Base-by-base conservation (phyloP, 2,329 filamentous ascomycete genomes). In the Chlorencoelia australis region DNA sequence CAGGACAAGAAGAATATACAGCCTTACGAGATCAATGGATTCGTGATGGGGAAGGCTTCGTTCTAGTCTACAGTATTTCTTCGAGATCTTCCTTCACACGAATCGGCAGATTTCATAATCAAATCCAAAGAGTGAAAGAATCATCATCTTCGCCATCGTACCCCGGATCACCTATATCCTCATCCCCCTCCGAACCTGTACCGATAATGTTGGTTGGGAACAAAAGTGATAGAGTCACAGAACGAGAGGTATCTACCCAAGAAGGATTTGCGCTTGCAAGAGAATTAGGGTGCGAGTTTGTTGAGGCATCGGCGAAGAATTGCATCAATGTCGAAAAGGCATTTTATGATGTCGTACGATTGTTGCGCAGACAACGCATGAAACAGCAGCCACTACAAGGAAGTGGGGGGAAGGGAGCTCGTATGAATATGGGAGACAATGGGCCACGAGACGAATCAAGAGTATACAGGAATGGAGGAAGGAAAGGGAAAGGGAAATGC, bases 181-280 rank as follows among this genome's bases (percentile, higher is more conserved):
- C 57, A 52, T 61, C 48, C 15, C 66, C 56, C 62, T 61, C 58
- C 6, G 64, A 73, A 17, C 75, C 74, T 45, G 86, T 91, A 11
- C 91, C 91, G 30, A 85, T 98, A 54, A 96, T 98, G 91, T 73
- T 98, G 19, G 91, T 98, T 22, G 91, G 91, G 49, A 96, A 98
- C 70, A 98, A 98, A 68, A 94, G 86, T 64, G 91, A 98, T 63
- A 75, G 91, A 53, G 86, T 94, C 30, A 94, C 89, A 18, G 91
- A 96, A 64, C 78, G 91, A 48, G 89, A 95, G 56, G 91, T 96
- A 3, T 95, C 88, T 2, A 94, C 88, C 33, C 91, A 96, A 61
- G 91, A 98, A 64, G 91, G 91, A 11, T 83, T 86, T 49, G 87
- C 88, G 35, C 67, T 96, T 25, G 89, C 91, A 37, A 82, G 88